These are phyloP conservation scores for Thelonectria rubi DNA, from an alignment of 2,329 filamentous ascomycete species.

Conservation along the genomic window DNA sequence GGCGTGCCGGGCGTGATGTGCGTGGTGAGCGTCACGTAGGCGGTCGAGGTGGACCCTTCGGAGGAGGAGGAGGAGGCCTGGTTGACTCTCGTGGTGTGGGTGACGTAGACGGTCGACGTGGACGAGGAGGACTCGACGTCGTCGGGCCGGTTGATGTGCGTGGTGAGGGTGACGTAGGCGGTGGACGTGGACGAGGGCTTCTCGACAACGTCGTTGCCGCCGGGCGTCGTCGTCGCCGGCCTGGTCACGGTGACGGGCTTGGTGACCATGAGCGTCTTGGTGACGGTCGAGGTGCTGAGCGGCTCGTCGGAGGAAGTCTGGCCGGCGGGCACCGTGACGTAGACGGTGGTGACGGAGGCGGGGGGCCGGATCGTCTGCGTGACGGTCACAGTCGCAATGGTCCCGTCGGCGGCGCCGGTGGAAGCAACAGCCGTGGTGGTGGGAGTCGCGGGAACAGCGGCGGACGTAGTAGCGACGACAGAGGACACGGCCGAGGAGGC, in stretches of 20 bases:
- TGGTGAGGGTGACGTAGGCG: slow-evolving; percentile 2
- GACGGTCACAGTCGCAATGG: slow-evolving; percentile 43
- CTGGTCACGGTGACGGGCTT: slow-evolving; percentile 4
- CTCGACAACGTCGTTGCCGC: slow-evolving; percentile 1
- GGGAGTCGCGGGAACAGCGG: too few relatives aligned
- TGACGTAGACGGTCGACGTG: slow-evolving; percentile 12
- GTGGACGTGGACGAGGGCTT: slow-evolving; percentile 12
- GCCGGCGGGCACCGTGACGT: slow-evolving; percentile 47
- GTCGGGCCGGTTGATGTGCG: slow-evolving; percentile 9
- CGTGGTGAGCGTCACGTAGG: neutral
- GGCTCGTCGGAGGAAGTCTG: neutral
- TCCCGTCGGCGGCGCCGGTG: slow-evolving; percentile 24
- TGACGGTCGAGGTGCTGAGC: slow-evolving; percentile 35
- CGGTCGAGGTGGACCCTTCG: slow-evolving; percentile 28
- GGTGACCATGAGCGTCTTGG: slow-evolving; percentile 36
- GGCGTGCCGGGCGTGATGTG: neutral
- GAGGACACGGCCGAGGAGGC: too few relatives aligned
- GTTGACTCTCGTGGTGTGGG: slow-evolving; percentile 16
- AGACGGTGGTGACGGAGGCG: slow-evolving; percentile 51
- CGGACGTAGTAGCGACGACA: slow-evolving; percentile 31
- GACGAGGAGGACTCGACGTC: slow-evolving; percentile 2
- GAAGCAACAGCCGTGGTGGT: slow-evolving; percentile 3
- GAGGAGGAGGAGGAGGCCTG: slow-evolving; percentile 1
- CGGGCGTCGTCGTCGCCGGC: too few relatives aligned
- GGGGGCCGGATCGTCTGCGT: slow-evolving; percentile 52